Conservation (phyloP, 1,284 basidiomycete genomes). For the Ustilago loliicola region DNA sequence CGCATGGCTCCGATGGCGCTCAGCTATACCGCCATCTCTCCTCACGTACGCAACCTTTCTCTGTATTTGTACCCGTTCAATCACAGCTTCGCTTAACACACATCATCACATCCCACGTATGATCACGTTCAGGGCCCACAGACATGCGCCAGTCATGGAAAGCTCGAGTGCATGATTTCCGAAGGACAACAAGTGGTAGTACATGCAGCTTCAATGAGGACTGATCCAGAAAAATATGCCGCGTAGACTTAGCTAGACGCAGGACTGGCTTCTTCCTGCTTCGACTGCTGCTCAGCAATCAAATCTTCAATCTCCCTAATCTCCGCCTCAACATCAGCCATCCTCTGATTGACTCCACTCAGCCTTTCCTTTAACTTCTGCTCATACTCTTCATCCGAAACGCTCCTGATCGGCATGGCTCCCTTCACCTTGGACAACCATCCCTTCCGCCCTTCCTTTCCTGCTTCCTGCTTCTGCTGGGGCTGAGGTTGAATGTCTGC, state of each 20-base stretch:
- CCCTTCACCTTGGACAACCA: slow-evolving; percentile 34
- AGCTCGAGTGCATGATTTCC: neutral
- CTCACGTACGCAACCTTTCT: neutral
- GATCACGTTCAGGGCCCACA: neutral
- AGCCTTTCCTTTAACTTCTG: slow-evolving; percentile 38
- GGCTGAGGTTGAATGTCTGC: slow-evolving; percentile 13
- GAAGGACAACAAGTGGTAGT: neutral
- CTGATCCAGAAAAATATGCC: too few relatives aligned
- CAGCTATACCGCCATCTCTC: neutral
- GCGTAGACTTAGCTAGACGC: neutral
- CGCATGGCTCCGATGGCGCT: too few relatives aligned
- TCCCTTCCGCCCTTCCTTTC: slow-evolving; percentile 1
- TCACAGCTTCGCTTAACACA: neutral
- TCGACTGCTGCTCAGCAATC: slow-evolving; percentile 23
- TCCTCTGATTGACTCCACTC: slow-evolving; percentile 35
- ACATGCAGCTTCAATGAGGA: neutral
- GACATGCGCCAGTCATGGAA: neutral
- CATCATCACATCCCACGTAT: neutral
- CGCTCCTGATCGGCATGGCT: slow-evolving; percentile 43
- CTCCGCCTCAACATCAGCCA: slow-evolving; percentile 44
- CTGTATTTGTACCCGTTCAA: slow-evolving; percentile 37
- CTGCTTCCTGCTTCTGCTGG: neutral
- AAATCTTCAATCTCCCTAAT: slow-evolving; percentile 41
- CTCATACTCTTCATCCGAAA: slow-evolving; percentile 58
- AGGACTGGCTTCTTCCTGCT: slow-evolving; percentile 6